Evolutionary conservation across 2,329 filamentous ascomycete species (phyloP).

Genomic region (Monilinia fructicola): DNA sequence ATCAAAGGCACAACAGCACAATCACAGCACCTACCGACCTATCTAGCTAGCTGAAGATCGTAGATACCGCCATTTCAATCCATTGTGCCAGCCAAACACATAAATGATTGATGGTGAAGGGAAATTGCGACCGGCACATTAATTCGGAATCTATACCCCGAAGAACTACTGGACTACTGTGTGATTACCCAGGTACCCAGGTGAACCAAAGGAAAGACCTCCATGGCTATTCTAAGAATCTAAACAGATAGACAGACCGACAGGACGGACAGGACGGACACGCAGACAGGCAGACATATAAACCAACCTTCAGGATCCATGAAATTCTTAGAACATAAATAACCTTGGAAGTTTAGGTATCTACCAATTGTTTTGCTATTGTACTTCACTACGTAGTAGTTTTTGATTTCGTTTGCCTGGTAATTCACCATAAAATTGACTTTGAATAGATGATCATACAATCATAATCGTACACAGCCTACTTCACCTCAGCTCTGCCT

Average conservation of each 20-base stretch:
- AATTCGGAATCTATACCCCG: not conserved
- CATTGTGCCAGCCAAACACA: not conserved
- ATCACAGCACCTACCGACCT: too few species aligned
- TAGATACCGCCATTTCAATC: conserved; percentile 2
- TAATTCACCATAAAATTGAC: not conserved
- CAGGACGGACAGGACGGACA: too few species aligned
- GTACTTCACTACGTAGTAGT: too few species aligned
- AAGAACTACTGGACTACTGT: too few species aligned
- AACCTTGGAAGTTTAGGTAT: too few species aligned
- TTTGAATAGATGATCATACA: conserved; percentile 3
- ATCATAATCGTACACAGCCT: conserved; percentile 13
- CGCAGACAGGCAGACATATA: too few species aligned
- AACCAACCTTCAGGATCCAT: too few species aligned
- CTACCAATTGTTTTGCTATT: not conserved
- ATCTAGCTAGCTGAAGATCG: not conserved
- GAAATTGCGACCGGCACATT: conserved; percentile 3
- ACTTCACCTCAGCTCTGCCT: conserved; percentile 13
- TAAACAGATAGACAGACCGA: too few species aligned
- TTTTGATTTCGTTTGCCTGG: not conserved
- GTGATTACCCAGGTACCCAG: not conserved
- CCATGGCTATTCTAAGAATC: too few species aligned
- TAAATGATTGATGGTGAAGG: not conserved
- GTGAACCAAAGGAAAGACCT: not conserved
- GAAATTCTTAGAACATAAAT: too few species aligned
- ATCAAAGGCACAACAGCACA: not conserved